These are phyloP conservation scores for Krasilnikovozyma curviuscula DNA, from an alignment of 768 basidiomycete species.

Conservation along the genomic window DNA sequence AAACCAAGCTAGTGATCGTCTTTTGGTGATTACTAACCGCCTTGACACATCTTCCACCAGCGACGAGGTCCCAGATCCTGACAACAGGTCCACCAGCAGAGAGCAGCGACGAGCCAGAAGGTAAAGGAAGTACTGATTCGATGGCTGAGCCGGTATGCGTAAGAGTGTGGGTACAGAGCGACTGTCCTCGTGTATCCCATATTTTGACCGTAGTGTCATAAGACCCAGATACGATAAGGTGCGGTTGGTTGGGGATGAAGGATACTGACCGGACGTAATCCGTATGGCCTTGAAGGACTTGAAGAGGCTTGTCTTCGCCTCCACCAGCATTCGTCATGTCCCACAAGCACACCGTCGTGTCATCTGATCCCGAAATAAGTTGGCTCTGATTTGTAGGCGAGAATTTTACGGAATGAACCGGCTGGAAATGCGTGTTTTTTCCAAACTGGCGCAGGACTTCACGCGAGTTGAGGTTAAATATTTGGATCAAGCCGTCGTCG, in stretches of 20 bases:
- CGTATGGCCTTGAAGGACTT: conserved; percentile 65
- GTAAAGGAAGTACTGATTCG: conserved; percentile 82
- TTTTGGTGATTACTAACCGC: conserved; percentile 97
- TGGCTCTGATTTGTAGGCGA: conserved; percentile 57
- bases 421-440: conserved; percentile 67
- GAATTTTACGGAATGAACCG: conserved; percentile 86
- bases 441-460: conserved; percentile 84
- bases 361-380: conserved; percentile 85
- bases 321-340: conserved; percentile 42
- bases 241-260: conserved; percentile 61
- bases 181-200: conserved; percentile 70
- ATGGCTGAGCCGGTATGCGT: conserved; percentile 41
- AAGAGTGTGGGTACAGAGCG: conserved; percentile 41
- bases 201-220: conserved; percentile 82
- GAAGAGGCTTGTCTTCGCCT: conserved; percentile 49
- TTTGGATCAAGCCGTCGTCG: conserved; percentile 74
- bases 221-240: conserved; percentile 74
- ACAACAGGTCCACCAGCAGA: conserved; percentile 82
- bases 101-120: conserved; percentile 49
- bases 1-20: conserved; percentile 73
- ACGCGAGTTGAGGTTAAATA: conserved; percentile 82
- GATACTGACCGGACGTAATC: conserved; percentile 93
- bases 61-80: conserved; percentile 84
- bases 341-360: conserved; percentile 83
- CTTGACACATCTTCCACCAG: conserved; percentile 68